Conservation (phyloP, 352 stramenopile species). For the Phytopythium cucurbitacearum region DNA sequence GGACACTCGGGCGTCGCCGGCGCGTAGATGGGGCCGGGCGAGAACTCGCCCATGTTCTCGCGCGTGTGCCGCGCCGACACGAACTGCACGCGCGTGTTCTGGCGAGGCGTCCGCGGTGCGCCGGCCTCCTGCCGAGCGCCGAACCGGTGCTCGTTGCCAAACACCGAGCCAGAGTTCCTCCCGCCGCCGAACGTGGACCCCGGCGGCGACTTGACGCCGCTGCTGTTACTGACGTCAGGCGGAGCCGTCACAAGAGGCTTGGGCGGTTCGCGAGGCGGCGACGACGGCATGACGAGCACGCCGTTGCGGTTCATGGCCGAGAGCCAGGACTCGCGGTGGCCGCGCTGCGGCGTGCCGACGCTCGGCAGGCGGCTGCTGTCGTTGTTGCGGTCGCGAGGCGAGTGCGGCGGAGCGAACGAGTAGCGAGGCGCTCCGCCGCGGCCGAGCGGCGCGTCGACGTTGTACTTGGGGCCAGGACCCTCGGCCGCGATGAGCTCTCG, state of each 20-base stretch:
- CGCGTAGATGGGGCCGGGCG: constrained; percentile 74
- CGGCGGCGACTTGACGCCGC: constrained; percentile 9
- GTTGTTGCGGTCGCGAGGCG: constrained; percentile 35
- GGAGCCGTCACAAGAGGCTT: constrained; percentile 9
- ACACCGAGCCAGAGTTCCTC: constrained; percentile 40
- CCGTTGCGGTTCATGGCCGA: constrained; percentile 81
- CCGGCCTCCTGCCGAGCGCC: constrained; percentile 35
- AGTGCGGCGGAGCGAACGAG: constrained; percentile 55
- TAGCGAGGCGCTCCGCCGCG: constrained; percentile 45
- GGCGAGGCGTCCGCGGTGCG: constrained; percentile 21
- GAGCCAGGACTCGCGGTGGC: constrained; percentile 76
- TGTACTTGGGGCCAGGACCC: constrained; percentile 84
- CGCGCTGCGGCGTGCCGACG: constrained; percentile 44
- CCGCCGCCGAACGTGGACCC: constrained; percentile 5
- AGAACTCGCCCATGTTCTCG: constrained; percentile 87
- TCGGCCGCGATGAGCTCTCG: constrained; percentile 71
- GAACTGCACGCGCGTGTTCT: constrained; percentile 67
- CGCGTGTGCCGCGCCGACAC: constrained; percentile 70
- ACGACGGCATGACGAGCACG: constrained; percentile 68
- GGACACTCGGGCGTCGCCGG: constrained; percentile 67
- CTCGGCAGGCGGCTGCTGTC: constrained; percentile 28
- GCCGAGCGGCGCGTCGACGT: constrained; percentile 53
- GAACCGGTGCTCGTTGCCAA: constrained; percentile 76
- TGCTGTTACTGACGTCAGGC: constrained; percentile 13
- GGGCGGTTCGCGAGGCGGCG: constrained; percentile 22